Evolutionary conservation across 179 eudicot species (phyloP).

Genomic region (Beta lomatogona): DNA sequence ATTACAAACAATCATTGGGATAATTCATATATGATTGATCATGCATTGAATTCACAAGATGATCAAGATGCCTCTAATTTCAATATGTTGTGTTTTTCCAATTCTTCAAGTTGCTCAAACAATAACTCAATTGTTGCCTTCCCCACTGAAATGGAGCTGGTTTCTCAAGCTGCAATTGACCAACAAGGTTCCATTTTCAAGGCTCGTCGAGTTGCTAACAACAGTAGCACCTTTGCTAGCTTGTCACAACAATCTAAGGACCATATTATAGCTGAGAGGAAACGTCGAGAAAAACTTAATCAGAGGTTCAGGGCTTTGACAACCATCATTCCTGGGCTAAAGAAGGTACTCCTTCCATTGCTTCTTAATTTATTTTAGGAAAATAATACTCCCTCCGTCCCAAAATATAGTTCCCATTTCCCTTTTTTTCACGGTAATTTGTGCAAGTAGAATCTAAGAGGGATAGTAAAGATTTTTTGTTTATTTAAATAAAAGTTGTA

Average conservation of each 20-base stretch:
- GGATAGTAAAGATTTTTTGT: too few species aligned
- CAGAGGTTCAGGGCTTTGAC: constrained; percentile 57
- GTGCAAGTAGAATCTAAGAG: too few species aligned
- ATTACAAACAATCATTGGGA: not conserved
- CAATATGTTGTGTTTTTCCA: constrained; percentile 32
- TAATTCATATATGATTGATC: constrained; percentile 2
- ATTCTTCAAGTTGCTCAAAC: not conserved
- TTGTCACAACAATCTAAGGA: constrained; percentile 39
- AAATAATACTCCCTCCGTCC: too few species aligned
- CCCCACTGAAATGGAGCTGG: too few species aligned
- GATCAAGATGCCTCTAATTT: not conserved
- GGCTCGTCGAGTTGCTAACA: constrained; percentile 28
- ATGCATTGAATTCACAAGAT: constrained; percentile 20
- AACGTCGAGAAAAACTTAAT: constrained; percentile 55
- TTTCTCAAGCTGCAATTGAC: constrained; percentile 14
- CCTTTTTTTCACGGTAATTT: too few species aligned
- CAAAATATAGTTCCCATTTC: too few species aligned
- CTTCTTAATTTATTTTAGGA: not conserved
- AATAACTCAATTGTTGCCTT: not conserved
- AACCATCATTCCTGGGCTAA: constrained; percentile 58
- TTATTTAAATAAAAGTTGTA: too few species aligned
- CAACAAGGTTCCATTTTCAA: constrained; percentile 26
- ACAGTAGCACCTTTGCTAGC: constrained; percentile 15
- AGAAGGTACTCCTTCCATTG: constrained; percentile 43
- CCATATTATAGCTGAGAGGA: constrained; percentile 65